These are phyloP conservation scores for Arthrobotrys pseudoclavata DNA, from an alignment of 2,329 filamentous ascomycete genomes.

Conservation along the genomic window DNA sequence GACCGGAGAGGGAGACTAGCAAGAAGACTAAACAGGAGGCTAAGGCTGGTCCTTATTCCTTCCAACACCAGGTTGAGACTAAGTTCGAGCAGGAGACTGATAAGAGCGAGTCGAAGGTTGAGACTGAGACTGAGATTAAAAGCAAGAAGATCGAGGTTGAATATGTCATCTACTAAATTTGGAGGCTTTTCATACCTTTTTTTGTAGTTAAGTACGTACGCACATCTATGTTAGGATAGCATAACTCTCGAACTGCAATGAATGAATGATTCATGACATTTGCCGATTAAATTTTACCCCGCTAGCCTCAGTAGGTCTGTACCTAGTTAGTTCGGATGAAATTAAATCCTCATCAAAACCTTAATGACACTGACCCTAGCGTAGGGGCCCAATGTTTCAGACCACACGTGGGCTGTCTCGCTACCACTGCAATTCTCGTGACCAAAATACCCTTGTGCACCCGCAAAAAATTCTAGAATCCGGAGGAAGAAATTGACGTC, in stretches of 20 bases:
- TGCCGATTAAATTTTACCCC: background rate
- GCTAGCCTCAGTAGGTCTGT: background rate
- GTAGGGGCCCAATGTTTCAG: background rate
- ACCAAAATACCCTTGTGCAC: background rate
- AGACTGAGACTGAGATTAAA: constrained; percentile 45
- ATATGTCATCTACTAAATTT: constrained; percentile 32
- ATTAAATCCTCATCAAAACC: background rate
- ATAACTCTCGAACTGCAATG: constrained; percentile 16
- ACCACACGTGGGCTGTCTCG: background rate
- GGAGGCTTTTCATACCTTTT: background rate
- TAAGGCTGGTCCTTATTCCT: constrained; percentile 21
- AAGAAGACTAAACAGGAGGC: constrained; percentile 38
- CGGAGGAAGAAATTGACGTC: background rate
- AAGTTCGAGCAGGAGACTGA: constrained; percentile 53
- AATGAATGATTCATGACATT: constrained; percentile 27
- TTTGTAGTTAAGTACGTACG: background rate
- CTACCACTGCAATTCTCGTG: constrained; percentile 5
- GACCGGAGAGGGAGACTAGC: constrained; percentile 37
- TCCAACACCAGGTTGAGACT: constrained; percentile 31
- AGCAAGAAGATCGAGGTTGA: constrained; percentile 33
- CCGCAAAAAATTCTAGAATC: constrained; percentile 5
- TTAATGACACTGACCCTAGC: background rate
- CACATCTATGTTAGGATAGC: constrained; percentile 17
- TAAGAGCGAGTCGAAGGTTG: constrained; percentile 26
- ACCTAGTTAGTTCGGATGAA: background rate